These are phyloP conservation scores for Serpula lacrymans DNA, from an alignment of 768 basidiomycete species.

Conservation along the genomic window DNA sequence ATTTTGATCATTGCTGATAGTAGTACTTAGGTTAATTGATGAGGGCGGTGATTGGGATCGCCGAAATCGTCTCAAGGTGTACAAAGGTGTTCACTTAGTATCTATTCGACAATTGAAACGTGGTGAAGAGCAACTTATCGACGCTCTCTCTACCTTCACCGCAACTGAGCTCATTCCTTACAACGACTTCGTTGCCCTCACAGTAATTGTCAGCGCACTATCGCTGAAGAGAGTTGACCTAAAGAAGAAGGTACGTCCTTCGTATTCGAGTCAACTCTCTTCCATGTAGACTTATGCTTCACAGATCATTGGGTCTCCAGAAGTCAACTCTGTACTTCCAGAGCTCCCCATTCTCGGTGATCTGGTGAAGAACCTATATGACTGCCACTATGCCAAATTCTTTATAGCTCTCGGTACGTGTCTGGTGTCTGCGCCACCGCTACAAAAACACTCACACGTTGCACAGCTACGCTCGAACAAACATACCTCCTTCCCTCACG, in stretches of 20 bases:
- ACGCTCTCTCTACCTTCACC: slow-evolving; percentile 92
- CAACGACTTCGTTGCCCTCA: slow-evolving; percentile 85
- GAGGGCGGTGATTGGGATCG: slow-evolving; percentile 98
- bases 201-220: slow-evolving; percentile 76
- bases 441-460: background rate
- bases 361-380: slow-evolving; percentile 83
- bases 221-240: slow-evolving; percentile 78
- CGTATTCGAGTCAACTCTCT: background rate
- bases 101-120: slow-evolving; percentile 89
- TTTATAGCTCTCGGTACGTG: slow-evolving; percentile 79
- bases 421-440: slow-evolving; percentile 1
- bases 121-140: slow-evolving; percentile 81
- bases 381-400: slow-evolving; percentile 93
- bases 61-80: slow-evolving; percentile 94
- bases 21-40: slow-evolving; percentile 68
- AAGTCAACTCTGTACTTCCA: slow-evolving; percentile 82
- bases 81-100: slow-evolving; percentile 79
- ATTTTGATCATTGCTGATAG: slow-evolving; percentile 2
- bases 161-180: slow-evolving; percentile 86
- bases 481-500: slow-evolving; percentile 85
- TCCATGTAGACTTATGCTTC: slow-evolving; percentile 5
- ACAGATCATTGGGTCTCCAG: slow-evolving; percentile 81
- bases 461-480: slow-evolving; percentile 81
- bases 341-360: slow-evolving; percentile 81
- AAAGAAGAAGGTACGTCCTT: slow-evolving; percentile 76